Conservation (phyloP, 257 asterid genomes). For the Solanum medicagineum region DNA sequence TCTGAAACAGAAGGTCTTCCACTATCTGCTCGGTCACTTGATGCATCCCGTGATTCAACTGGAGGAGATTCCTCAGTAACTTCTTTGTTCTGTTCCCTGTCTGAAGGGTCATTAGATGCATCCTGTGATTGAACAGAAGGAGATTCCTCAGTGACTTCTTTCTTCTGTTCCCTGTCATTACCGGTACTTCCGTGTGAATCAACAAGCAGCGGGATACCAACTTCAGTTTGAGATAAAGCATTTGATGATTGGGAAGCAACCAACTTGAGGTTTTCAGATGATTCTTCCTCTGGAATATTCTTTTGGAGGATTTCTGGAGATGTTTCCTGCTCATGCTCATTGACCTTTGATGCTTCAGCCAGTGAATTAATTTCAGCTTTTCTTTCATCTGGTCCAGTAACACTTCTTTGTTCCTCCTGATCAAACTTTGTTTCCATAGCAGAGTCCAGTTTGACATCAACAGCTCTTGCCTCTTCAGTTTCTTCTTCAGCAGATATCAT, state of each 20-base stretch:
- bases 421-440: slow-evolving; percentile 20
- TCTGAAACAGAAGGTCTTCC: slow-evolving; percentile 31
- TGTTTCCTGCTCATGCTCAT: slow-evolving; percentile 31
- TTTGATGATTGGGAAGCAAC: slow-evolving; percentile 25
- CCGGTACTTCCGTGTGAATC: slow-evolving; percentile 20
- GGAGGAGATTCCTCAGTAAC: slow-evolving; percentile 17
- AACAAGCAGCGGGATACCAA: slow-evolving; percentile 9
- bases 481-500: background rate
- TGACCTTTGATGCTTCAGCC: slow-evolving; percentile 30
- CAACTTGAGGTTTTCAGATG: slow-evolving; percentile 21
- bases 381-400: slow-evolving; percentile 15
- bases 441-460: slow-evolving; percentile 26
- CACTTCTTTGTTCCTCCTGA: slow-evolving; percentile 22
- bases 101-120: slow-evolving; percentile 19
- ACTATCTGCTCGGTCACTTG: slow-evolving; percentile 22
- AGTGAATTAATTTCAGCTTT: slow-evolving; percentile 28
- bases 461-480: slow-evolving; percentile 12
- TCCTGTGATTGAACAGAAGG: slow-evolving; percentile 25
- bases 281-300: slow-evolving; percentile 18
- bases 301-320: slow-evolving; percentile 20
- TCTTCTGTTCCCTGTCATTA: slow-evolving; percentile 21
- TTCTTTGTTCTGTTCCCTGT: slow-evolving; percentile 7
- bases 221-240: slow-evolving; percentile 21
- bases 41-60: slow-evolving; percentile 23
- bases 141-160: slow-evolving; percentile 18